Base-by-base conservation (phyloP, 306 rosid species). In the Dalbergia cultrata region DNA sequence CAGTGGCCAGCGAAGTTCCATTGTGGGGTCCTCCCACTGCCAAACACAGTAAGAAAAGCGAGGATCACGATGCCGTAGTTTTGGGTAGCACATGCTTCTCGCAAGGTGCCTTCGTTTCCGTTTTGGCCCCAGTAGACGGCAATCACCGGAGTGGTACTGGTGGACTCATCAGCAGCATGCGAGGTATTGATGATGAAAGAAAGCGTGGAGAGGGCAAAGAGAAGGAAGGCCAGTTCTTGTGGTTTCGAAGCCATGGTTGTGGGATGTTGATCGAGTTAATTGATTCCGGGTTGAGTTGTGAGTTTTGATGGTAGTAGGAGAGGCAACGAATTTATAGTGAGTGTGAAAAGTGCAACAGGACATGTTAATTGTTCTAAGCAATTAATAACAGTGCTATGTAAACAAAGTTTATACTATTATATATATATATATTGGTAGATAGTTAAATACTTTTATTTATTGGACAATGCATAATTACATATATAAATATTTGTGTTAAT, bases 121-220 rank as follows among this genome's bases (percentile, higher is more conserved):
- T 70, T 73, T 45, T 90, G 89, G 53, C 91, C 91, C 87, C 90
- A 88, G 17, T 88, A 90, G 58, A 86, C 16, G 12, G 90, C 88
- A 4, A 88, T 75, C 4, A 66, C 81, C 0, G 79, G 82, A 0
- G 62, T 19, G 3, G n/a, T n/a, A n/a, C n/a, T n/a, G n/a, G n/a
- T n/a, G n/a, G n/a, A n/a, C n/a, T n/a, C n/a, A n/a, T n/a, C n/a
- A n/a, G n/a, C n/a, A n/a, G 78, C 84, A 1, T 68, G 4, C 16
- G 89, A 82, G 62, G 73, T 0, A 3, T 41, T 76, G 13, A 72
- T 53, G 19, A 14, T 17, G 47, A 5, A n/a, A 5, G 6, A 80
- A 16, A 43, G 41, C 31, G 62, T 62, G 4, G 13, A 82, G 74
- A 76, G 69, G 22, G 59, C 14, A 33, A 82, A 37, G 1, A 82